These are phyloP conservation scores for Gossypium trilobum DNA, from an alignment of 441 rosid genomes.

Conservation along the genomic window DNA sequence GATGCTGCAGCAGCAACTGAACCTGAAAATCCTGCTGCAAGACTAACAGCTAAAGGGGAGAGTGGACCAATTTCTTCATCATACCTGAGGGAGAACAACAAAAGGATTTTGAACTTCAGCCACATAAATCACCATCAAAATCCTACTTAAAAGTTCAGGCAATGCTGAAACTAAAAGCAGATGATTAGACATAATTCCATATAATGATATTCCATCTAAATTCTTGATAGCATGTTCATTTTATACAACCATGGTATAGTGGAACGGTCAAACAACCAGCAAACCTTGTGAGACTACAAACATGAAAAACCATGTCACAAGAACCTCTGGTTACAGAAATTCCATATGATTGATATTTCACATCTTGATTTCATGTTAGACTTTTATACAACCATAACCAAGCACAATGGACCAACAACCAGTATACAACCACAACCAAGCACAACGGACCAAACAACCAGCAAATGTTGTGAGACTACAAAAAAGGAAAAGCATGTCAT, in stretches of 20 bases:
- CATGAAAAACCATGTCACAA: background rate
- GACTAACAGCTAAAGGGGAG: conserved; percentile 51
- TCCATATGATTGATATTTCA: background rate
- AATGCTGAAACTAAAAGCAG: background rate
- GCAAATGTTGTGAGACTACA: background rate
- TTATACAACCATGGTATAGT: background rate
- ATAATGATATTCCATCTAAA: background rate
- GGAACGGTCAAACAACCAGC: background rate
- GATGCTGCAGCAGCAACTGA: conserved; percentile 88
- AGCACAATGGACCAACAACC: background rate
- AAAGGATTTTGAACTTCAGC: background rate
- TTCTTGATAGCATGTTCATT: background rate
- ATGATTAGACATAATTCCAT: background rate
- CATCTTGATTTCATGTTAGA: background rate
- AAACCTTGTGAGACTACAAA: background rate
- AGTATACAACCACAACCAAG: background rate
- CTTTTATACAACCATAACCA: background rate
- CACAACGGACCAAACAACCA: background rate
- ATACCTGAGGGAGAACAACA: conserved; percentile 29
- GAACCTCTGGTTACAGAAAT: background rate
- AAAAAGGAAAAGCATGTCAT: background rate
- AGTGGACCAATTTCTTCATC: conserved; percentile 72
- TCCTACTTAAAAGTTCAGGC: background rate
- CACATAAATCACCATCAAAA: background rate
- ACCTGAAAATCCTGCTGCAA: conserved; percentile 86